phyloP scores from a whole-genome alignment of 1,284 basidiomycete genomes.

The Malassezia pachydermatis region DNA sequence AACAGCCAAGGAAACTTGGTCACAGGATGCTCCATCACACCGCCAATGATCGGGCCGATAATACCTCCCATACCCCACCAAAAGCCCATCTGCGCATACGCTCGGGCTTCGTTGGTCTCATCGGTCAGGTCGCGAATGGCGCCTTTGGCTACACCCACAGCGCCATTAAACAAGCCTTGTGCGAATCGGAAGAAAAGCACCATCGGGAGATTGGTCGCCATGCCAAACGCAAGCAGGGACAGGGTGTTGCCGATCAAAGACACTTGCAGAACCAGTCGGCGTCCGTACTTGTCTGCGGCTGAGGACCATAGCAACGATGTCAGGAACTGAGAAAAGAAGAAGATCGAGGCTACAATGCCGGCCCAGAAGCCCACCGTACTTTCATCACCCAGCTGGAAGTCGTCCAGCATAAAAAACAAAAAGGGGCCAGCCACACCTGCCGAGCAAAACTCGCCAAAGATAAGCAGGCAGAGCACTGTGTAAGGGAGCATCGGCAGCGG shows the following conservation, averaged over 20 bases:
- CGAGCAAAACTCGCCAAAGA: slow-evolving; percentile 56
- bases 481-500: slow-evolving; percentile 44
- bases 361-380: slow-evolving; percentile 45
- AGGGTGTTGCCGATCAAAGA: slow-evolving; percentile 72
- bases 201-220: slow-evolving; percentile 55
- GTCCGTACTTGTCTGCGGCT: slow-evolving; percentile 79
- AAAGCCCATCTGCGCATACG: slow-evolving; percentile 86
- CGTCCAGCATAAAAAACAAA: slow-evolving; percentile 46
- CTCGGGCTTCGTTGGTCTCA: slow-evolving; percentile 76
- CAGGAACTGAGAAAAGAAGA: slow-evolving; percentile 54
- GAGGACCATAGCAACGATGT: slow-evolving; percentile 88
- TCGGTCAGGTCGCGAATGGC: slow-evolving; percentile 81
- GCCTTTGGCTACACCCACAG: slow-evolving; percentile 75
- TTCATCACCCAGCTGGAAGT: slow-evolving; percentile 42
- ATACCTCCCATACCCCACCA: slow-evolving; percentile 89
- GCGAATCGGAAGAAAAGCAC: slow-evolving; percentile 79
- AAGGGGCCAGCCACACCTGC: slow-evolving; percentile 55
- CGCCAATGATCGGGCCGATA: slow-evolving; percentile 61
- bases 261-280: slow-evolving; percentile 70
- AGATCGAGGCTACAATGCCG: slow-evolving; percentile 45
- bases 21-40: slow-evolving; percentile 57
- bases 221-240: slow-evolving; percentile 73
- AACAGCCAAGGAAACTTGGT: slow-evolving; percentile 72
- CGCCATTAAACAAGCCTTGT: slow-evolving; percentile 90
- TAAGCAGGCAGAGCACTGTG: slow-evolving; percentile 40